Conservation (phyloP, 2,329 filamentous ascomycete genomes). For the Aspergillus sp. region DNA sequence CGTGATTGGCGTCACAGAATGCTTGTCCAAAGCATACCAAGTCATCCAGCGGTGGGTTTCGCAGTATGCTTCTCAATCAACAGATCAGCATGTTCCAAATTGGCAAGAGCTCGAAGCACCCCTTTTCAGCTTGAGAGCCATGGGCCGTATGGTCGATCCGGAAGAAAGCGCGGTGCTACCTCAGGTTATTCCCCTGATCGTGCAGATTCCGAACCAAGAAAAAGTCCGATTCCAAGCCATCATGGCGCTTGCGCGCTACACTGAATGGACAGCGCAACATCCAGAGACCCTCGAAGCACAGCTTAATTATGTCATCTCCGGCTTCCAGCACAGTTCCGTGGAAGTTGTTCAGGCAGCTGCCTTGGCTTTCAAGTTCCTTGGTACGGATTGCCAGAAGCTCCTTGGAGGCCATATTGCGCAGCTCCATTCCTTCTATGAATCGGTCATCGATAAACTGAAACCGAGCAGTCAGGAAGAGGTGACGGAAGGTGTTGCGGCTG, state of each 20-base stretch:
- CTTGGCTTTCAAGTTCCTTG: conserved; percentile 95
- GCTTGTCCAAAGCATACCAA: conserved; percentile 83
- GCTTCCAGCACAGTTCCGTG: conserved; percentile 84
- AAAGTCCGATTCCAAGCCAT: conserved; percentile 98
- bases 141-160: conserved; percentile 93
- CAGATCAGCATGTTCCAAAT: conserved; percentile 76
- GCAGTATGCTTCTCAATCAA: conserved; percentile 76
- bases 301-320: conserved; percentile 92
- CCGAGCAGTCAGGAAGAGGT: conserved; percentile 90
- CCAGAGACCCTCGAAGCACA: conserved; percentile 90
- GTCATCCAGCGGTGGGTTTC: conserved; percentile 88
- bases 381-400: conserved; percentile 87
- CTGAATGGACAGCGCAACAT: conserved; percentile 95
- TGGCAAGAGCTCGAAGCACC: conserved; percentile 98
- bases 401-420: conserved; percentile 82
- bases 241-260: conserved; percentile 95
- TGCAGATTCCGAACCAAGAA: conserved; percentile 92
- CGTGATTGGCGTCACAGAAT: conserved; percentile 91
- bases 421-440: conserved; percentile 89
- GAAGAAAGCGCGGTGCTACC: conserved; percentile 87
- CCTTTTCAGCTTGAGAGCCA: conserved; percentile 90
- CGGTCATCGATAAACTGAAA: conserved; percentile 83
- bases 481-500: conserved; percentile 90
- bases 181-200: conserved; percentile 88
- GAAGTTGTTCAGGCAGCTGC: conserved; percentile 92